A percentile compares a stretch with the other conserved stretches of the same genome.
Conservation (phyloP, 345 rosid genomes). For the Eucalyptus caleyi region DNA sequence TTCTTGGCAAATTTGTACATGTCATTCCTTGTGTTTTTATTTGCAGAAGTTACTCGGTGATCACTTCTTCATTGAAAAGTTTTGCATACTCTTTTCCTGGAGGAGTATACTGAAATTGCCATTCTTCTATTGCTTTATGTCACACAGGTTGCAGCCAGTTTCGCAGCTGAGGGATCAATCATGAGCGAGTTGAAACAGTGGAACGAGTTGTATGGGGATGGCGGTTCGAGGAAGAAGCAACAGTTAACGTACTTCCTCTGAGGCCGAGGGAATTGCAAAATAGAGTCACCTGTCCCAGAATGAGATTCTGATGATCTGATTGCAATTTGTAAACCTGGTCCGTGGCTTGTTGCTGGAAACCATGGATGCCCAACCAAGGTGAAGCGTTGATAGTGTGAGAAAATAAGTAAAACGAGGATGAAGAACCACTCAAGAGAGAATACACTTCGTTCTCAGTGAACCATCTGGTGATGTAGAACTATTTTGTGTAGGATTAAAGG, state of each 20-base stretch:
- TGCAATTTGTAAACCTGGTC: not conserved
- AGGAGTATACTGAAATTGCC: not conserved
- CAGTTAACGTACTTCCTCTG: constrained; percentile 73
- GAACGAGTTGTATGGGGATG: constrained; percentile 88
- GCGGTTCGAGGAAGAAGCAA: constrained; percentile 87
- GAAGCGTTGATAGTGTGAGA: not conserved
- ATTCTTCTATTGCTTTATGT: not conserved
- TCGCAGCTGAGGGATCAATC: constrained; percentile 54
- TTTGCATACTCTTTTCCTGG: not conserved
- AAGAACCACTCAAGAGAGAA: not conserved
- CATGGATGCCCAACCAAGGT: not conserved
- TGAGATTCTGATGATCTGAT: not conserved
- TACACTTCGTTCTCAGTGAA: not conserved
- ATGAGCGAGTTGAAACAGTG: constrained; percentile 86
- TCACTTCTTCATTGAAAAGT: not conserved
- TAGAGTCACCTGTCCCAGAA: not conserved
- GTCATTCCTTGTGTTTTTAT: not conserved
- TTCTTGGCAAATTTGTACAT: not conserved
- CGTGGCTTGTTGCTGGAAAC: not conserved
- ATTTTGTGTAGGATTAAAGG: not conserved
- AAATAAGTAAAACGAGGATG: not conserved
- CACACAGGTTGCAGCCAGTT: constrained; percentile 86
- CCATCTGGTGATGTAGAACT: not conserved
- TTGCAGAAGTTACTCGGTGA: not conserved
- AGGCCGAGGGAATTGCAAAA: not conserved